phyloP scores from a whole-genome alignment of 768 basidiomycete species.

The Crucibulum laeve region DNA sequence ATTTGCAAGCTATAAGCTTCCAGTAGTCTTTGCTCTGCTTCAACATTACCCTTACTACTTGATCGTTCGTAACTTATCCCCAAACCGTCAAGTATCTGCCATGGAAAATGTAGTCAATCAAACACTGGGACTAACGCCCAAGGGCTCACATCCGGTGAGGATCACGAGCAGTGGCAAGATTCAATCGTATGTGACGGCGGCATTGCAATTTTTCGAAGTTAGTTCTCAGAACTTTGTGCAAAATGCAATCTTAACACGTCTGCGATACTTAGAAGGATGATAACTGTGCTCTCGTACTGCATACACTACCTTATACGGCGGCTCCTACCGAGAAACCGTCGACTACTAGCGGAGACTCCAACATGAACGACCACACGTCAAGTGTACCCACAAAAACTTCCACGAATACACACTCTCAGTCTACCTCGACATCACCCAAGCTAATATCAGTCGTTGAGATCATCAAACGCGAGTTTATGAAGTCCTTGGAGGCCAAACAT shows the following conservation, averaged over 20 bases:
- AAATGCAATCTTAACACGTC: neutral
- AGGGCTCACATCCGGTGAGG: too few species aligned
- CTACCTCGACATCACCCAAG: constrained; percentile 47
- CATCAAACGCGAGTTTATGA: constrained; percentile 76
- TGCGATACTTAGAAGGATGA: neutral
- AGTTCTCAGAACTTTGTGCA: neutral
- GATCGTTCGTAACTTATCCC: too few species aligned
- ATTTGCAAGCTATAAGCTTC: too few species aligned
- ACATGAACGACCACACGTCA: neutral
- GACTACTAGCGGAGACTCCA: neutral
- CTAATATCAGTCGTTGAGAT: constrained; percentile 80
- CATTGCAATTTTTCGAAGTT: neutral
- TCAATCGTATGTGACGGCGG: neutral
- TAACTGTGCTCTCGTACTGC: neutral
- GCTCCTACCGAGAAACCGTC: neutral
- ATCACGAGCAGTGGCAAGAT: neutral
- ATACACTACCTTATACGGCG: neutral
- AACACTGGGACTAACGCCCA: too few species aligned
- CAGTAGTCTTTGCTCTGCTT: too few species aligned
- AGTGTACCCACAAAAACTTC: constrained; percentile 3
- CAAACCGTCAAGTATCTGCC: too few species aligned
- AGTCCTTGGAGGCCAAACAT: constrained; percentile 36
- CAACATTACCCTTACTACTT: too few species aligned
- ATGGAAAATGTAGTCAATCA: too few species aligned
- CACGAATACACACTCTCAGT: constrained; percentile 15